These are phyloP conservation scores for Colletotrichum gloeosporioides DNA, from an alignment of 2,329 filamentous ascomycete species.

Conservation along the genomic window DNA sequence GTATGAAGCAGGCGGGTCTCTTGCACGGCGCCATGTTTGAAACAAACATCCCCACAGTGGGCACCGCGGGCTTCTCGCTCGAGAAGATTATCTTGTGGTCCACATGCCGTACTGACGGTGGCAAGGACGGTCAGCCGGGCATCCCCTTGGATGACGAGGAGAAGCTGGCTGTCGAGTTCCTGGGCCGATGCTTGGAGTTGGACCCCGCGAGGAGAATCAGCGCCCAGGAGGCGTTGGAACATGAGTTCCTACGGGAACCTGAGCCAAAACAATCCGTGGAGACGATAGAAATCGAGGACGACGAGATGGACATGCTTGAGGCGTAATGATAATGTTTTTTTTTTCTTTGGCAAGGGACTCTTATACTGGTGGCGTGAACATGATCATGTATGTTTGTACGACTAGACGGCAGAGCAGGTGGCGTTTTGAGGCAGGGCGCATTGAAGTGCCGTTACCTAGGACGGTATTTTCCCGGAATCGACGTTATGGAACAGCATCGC, in stretches of 20 bases:
- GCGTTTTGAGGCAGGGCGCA: background rate
- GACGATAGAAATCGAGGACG: slow-evolving; percentile 45
- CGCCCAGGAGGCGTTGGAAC: slow-evolving; percentile 74
- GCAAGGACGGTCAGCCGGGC: slow-evolving; percentile 48
- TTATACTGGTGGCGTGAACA: background rate
- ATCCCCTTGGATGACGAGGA: slow-evolving; percentile 69
- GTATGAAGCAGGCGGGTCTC: slow-evolving; percentile 83
- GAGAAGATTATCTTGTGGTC: slow-evolving; percentile 97
- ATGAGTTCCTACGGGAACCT: slow-evolving; percentile 67
- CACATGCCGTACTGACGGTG: slow-evolving; percentile 74
- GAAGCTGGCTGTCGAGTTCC: slow-evolving; percentile 73
- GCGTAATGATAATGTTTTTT: slow-evolving; percentile 13
- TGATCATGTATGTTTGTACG: background rate
- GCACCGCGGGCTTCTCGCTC: slow-evolving; percentile 81
- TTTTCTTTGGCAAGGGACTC: background rate
- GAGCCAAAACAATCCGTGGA: slow-evolving; percentile 28
- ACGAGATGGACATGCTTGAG: slow-evolving; percentile 58
- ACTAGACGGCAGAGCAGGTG: background rate
- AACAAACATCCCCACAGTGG: slow-evolving; percentile 90
- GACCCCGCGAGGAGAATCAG: slow-evolving; percentile 78
- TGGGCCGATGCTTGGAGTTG: slow-evolving; percentile 75
- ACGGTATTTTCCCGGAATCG: background rate
- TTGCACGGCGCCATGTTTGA: slow-evolving; percentile 93
- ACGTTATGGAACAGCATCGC: background rate
- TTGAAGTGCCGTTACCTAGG: background rate